Conservation (phyloP, 345 rosid species). For the Aquilaria yunnanensis region DNA sequence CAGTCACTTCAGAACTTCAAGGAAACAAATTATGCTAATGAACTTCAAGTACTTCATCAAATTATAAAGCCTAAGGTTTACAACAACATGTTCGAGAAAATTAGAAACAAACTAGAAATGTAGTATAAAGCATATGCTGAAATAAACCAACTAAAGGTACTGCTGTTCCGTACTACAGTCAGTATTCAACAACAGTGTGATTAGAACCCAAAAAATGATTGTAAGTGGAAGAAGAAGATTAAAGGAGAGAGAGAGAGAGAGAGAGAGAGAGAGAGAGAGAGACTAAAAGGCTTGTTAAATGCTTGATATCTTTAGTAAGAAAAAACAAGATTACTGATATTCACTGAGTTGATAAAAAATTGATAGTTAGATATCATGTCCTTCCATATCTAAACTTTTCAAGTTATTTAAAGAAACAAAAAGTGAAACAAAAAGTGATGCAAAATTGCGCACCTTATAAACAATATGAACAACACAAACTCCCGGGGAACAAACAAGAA, state of each 20-base stretch:
- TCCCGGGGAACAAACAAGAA: neutral
- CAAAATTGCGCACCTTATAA: slow-evolving; percentile 2
- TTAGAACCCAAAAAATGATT: neutral
- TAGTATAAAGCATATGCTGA: neutral
- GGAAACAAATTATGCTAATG: neutral
- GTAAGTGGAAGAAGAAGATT: neutral
- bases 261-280: no score
- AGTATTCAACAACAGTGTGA: neutral
- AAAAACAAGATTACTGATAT: no score
- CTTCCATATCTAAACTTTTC: no score
- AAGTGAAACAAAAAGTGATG: neutral
- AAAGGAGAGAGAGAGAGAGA: neutral
- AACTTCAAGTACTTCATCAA: neutral
- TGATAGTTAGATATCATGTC: no score
- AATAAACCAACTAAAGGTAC: neutral
- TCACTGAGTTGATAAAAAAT: no score
- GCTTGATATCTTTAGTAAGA: no score
- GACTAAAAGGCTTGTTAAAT: no score
- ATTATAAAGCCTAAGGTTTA: neutral
- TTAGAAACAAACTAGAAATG: neutral
- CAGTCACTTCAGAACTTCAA: slow-evolving; percentile 5
- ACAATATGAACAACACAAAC: neutral
- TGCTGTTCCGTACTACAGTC: neutral
- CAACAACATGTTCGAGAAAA: slow-evolving; percentile 2
- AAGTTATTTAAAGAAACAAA: no score